Base-by-base conservation (phyloP, 208 protist species). In the Spongospora subterranea region DNA sequence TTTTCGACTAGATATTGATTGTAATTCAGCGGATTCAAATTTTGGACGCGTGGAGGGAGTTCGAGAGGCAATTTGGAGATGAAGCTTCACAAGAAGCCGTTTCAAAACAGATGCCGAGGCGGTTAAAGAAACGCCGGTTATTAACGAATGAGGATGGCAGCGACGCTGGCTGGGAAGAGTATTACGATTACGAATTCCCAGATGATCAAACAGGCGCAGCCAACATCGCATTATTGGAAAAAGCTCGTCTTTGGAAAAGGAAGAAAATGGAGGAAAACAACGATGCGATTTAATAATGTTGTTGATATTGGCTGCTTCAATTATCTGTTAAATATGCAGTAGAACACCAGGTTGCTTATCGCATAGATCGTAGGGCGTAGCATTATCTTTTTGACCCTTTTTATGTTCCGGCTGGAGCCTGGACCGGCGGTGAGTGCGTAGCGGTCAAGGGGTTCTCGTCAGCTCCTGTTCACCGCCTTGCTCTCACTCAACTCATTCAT, bases 161-260 rank as follows among this genome's bases (percentile, higher is more conserved):
- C 50, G 35, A 92, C 20, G 76, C 77, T 32, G 93, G 93, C n/a
- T 93, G 91, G 54, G 95, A 96, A 92, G 95, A 96, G 90, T 96
- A 96, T 64, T 95, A 66, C 45, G 94, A 96, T 32, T 96, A 96
- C 77, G 82, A 82, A 32, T 91, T 91, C 60, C 89, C 89, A 0
- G 89, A 91, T 64, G 89, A 91, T 64, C 0, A 45, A 11, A 91
- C 89, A 50, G 54, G 66, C 40, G 39, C 54, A 6, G 66, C 89
- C 50, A 89, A 89, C n/a, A 82, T 91, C 45, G 66, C 54, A 6
- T 40, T 91, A 6, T 50, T 91, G 53, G 89, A 91, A 50, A 89
- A 41, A 35, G 89, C 89, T 64, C 39, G 89, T 41, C 40, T 29
- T 24, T 91, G 89, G 89, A 91, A 91, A 64, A 91, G 24, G 38